Base-by-base conservation (phyloP, 192 early-diverging fungal genomes). In the Spizellomyces punctatus region DNA sequence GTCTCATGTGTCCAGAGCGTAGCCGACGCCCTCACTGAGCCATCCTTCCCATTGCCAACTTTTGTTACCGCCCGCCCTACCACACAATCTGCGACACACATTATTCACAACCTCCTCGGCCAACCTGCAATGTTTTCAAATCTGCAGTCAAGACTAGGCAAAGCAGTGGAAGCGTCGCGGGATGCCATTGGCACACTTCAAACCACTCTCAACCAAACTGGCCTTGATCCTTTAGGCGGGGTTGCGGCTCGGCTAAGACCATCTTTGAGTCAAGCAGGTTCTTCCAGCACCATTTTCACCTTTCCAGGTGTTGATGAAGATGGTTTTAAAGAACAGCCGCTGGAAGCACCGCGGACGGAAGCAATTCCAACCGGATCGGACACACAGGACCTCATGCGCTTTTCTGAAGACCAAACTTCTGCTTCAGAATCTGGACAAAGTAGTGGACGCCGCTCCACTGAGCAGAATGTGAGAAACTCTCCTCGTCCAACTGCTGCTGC, bases 161-260 rank as follows among this genome's bases (percentile, higher is more conserved):
- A 75, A 64, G 66, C 73, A 1, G 17, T 75, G 0, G 66, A 16
- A 16, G 73, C 73, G 10, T 75, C 73, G 36, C 73, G 73, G 17
- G 73, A 69, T 21, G 73, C 73, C 14, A 21, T 75, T 27, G 73
- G 66, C 46, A 67, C 56, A 22, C n/a, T 56, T 22, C 73, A 69
- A 22, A 62, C 57, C 17, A 63, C 61, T 17, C 36, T 68, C 14
- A 67, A 67, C 6, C 46, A 73, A 19, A 56, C 43, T 36, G 59
- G 59, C 16, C 16, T 61, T n/a, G 59, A 61, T 36, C 36, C 59
- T 14, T 10, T 61, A 22, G 12, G 16, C 16, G 17, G 52, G 16
- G 10, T 61, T 27, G 12, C 59, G 36, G 36, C 17, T 14, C 50
- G 50, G 50, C 17, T 54, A 19, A 12, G 50, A 54, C 27, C 27